phyloP scores from a whole-genome alignment of 352 stramenopile species.

The Globisporangium spiculum region DNA sequence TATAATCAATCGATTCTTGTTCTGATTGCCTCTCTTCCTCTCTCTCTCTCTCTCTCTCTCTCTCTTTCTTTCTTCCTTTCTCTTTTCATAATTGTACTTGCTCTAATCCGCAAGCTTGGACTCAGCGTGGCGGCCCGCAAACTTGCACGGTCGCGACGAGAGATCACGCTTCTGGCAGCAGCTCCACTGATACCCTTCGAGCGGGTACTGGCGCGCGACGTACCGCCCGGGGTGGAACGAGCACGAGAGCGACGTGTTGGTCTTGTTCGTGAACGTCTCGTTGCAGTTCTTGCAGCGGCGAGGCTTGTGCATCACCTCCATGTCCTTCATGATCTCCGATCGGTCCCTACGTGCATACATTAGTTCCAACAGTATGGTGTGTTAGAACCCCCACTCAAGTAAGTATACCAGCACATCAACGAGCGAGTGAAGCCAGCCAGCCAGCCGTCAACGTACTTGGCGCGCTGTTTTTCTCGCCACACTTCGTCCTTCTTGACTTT shows the following conservation, averaged over 20 bases:
- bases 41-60: neutral
- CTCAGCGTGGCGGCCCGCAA: slow-evolving; percentile 70
- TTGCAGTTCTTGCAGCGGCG: slow-evolving; percentile 80
- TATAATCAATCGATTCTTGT: neutral
- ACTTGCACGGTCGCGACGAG: slow-evolving; percentile 76
- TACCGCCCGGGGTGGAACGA: slow-evolving; percentile 76
- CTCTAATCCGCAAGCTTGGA: slow-evolving; percentile 55
- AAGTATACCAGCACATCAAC: neutral
- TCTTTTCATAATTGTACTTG: neutral
- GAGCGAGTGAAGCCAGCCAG: neutral
- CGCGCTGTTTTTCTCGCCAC: slow-evolving; percentile 60
- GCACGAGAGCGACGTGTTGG: slow-evolving; percentile 77
- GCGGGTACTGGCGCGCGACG: slow-evolving; percentile 70
- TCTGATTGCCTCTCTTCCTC: neutral
- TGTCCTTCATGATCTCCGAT: slow-evolving; percentile 65
- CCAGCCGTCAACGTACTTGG: slow-evolving; percentile 24
- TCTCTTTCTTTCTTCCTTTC: slow-evolving; percentile 4
- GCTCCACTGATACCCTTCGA: slow-evolving; percentile 82
- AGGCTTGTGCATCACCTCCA: slow-evolving; percentile 72
- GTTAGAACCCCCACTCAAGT: neutral
- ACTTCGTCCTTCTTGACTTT: slow-evolving; percentile 79
- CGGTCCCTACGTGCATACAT: slow-evolving; percentile 34
- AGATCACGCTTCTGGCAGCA: slow-evolving; percentile 83
- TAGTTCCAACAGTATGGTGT: neutral
- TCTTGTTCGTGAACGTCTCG: slow-evolving; percentile 80